Evolutionary conservation across 129 eudicot genomes (phyloP).

Genomic region (Tagetes erecta): DNA sequence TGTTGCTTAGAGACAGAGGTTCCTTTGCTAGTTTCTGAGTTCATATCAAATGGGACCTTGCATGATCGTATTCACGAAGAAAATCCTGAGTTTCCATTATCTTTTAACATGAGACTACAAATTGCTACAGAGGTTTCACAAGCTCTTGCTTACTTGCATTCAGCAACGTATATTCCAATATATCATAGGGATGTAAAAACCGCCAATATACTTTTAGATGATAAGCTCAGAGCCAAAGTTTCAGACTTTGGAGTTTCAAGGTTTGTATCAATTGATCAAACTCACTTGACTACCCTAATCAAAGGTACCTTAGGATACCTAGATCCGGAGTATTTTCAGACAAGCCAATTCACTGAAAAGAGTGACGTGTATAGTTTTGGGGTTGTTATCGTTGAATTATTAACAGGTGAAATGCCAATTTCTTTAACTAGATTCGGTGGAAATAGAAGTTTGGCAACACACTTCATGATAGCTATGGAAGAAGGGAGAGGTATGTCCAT

Average conservation of each 20-base stretch:
- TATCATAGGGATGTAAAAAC: conserved; percentile 35
- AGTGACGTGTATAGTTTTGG: conserved; percentile 36
- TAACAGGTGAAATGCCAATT: conserved; percentile 24
- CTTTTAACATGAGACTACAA: conserved; percentile 26
- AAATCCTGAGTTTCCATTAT: conserved; percentile 5
- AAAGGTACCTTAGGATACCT: conserved; percentile 35
- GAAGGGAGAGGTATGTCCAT: conserved; percentile 19
- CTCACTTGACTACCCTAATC: conserved; percentile 27
- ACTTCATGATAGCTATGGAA: conserved; percentile 24
- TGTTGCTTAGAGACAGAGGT: conserved; percentile 39
- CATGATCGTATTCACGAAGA: conserved; percentile 22
- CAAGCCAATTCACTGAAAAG: conserved; percentile 30
- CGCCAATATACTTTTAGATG: conserved; percentile 34
- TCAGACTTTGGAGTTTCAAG: conserved; percentile 37
- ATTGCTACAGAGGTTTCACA: conserved; percentile 28
- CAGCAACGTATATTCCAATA: conserved; percentile 27
- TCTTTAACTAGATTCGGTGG: conserved; percentile 16
- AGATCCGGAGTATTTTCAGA: conserved; percentile 30
- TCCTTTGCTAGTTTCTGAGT: conserved; percentile 28
- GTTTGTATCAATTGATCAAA: conserved; percentile 23
- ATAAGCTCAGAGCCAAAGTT: conserved; percentile 27
- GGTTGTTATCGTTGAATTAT: conserved; percentile 28
- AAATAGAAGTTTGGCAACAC: neutral
- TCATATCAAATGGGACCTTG: conserved; percentile 37
- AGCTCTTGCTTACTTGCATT: conserved; percentile 27